Percentiles rank a stretch among this genome's conserved stretches.
Conservation (phyloP, 2,329 filamentous ascomycete species). For the Cryphonectria nitschkei region DNA sequence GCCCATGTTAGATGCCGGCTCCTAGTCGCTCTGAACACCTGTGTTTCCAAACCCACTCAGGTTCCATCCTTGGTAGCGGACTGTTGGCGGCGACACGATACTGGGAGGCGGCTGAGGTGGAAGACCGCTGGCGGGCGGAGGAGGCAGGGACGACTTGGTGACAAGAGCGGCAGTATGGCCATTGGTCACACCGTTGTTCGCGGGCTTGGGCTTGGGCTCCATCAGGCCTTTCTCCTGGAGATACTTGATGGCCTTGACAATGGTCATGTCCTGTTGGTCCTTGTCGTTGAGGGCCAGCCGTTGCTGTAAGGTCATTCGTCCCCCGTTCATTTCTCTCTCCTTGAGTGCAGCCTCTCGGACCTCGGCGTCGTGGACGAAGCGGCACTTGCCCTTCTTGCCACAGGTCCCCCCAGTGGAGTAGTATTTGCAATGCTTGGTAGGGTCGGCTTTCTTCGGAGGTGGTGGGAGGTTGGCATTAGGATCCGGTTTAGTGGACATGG, state of each 20-base stretch:
- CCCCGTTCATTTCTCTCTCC: constrained; percentile 67
- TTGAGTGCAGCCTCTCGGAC: constrained; percentile 65
- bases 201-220: constrained; percentile 38
- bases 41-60: constrained; percentile 46
- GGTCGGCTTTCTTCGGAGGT: constrained; percentile 60
- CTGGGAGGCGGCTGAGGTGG: constrained; percentile 42
- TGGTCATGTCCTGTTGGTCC: constrained; percentile 68
- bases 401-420: constrained; percentile 70
- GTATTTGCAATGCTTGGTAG: constrained; percentile 71
- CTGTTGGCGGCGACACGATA: constrained; percentile 33
- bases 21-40: constrained; percentile 37
- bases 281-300: constrained; percentile 69
- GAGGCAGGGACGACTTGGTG: constrained; percentile 31
- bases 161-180: constrained; percentile 29
- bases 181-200: constrained; percentile 32
- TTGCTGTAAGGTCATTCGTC: constrained; percentile 68
- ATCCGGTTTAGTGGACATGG: constrained; percentile 54
- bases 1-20: background rate
- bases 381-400: constrained; percentile 76
- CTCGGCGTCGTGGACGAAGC: constrained; percentile 69
- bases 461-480: constrained; percentile 42
- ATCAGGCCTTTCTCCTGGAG: constrained; percentile 63
- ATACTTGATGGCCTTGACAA: constrained; percentile 68
- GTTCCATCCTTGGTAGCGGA: constrained; percentile 46
- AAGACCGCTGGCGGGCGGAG: constrained; percentile 37